These are phyloP conservation scores for Endocarpon pusillum DNA, from an alignment of 495 filamentous ascomycete species.

Conservation along the genomic window DNA sequence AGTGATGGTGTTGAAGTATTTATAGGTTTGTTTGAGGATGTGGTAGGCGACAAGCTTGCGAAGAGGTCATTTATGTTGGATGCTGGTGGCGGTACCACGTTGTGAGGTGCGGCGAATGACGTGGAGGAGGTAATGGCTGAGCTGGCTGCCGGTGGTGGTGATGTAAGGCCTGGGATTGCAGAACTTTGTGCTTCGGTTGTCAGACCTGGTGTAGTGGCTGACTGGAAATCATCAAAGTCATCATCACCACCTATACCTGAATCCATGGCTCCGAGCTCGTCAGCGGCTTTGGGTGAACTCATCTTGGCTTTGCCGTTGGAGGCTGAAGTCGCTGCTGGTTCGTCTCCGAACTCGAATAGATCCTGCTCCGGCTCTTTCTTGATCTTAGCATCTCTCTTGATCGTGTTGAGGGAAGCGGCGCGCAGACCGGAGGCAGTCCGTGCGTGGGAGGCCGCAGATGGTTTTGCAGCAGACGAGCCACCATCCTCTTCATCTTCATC, in stretches of 20 bases:
- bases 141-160: conserved; percentile 37
- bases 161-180: conserved; percentile 23
- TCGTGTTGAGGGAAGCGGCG: conserved; percentile 22
- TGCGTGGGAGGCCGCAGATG: not conserved
- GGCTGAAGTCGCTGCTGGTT: conserved; percentile 32
- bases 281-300: conserved; percentile 26
- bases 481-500: conserved; percentile 84
- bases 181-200: conserved; percentile 23
- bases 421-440: conserved; percentile 29
- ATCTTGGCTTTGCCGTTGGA: conserved; percentile 29
- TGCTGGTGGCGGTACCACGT: conserved; percentile 62
- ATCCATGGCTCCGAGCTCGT: conserved; percentile 39
- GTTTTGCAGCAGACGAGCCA: conserved; percentile 10
- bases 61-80: conserved; percentile 68
- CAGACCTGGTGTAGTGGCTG: conserved; percentile 49
- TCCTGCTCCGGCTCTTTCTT: conserved; percentile 74
- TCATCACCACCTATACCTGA: conserved; percentile 53
- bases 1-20: conserved; percentile 35
- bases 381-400: conserved; percentile 35
- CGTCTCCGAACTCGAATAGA: conserved; percentile 72
- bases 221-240: conserved; percentile 97
- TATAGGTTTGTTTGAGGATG: conserved; percentile 24
- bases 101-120: conserved; percentile 66
- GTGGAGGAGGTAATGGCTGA: conserved; percentile 45
- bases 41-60: conserved; percentile 60